A percentile compares a stretch with the other conserved stretches of the same genome.
Evolutionary conservation across 148 eudicot genomes (phyloP).

Genomic region (Nepenthes gracilis): DNA sequence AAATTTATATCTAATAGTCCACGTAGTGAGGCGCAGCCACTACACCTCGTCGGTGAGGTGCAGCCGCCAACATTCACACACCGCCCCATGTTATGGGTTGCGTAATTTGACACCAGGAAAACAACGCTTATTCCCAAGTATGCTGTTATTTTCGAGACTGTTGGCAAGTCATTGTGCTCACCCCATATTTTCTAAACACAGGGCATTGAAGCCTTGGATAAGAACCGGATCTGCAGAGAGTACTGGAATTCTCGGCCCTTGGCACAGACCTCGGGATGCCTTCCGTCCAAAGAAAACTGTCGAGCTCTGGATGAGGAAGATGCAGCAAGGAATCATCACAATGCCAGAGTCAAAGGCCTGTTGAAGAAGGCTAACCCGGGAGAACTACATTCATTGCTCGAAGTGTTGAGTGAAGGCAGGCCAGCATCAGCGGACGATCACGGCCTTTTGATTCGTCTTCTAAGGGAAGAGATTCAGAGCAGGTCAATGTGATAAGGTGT

Average conservation of each 20-base stretch:
- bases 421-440: conserved; percentile 1
- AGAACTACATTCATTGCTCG: conserved; percentile 49
- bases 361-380: conserved; percentile 72
- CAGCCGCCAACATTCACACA: too few species aligned
- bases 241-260: conserved; percentile 83
- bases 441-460: conserved; percentile 30
- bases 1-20: too few species aligned
- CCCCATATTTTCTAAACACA: conserved; percentile 19
- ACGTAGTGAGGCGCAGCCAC: too few species aligned
- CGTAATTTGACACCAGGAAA: too few species aligned
- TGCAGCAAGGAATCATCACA: conserved; percentile 6
- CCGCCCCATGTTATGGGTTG: too few species aligned
- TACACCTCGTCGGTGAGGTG: too few species aligned
- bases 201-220: conserved; percentile 75
- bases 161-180: neutral
- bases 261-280: conserved; percentile 37
- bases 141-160: neutral
- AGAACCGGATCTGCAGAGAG: conserved; percentile 36
- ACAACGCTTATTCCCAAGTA: too few species aligned
- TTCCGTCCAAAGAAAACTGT: conserved; percentile 13
- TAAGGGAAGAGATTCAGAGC: conserved; percentile 53
- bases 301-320: neutral
- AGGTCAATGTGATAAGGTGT: conserved; percentile 23
- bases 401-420: conserved; percentile 16
- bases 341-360: conserved; percentile 31